Conservation (phyloP, 345 rosid genomes). For the Citrus unshiu region DNA sequence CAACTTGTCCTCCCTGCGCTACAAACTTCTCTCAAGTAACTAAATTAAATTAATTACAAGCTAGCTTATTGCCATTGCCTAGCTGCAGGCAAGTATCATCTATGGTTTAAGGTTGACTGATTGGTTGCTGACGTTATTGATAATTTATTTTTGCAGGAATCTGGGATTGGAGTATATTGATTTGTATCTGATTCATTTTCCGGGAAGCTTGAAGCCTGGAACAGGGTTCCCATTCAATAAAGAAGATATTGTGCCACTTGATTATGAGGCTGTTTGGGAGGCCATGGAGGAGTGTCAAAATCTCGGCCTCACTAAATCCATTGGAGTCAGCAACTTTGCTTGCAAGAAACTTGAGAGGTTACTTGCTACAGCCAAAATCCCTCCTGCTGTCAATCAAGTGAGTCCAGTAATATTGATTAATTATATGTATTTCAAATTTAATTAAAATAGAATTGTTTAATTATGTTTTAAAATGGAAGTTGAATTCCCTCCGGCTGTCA, state of each 20-base stretch:
- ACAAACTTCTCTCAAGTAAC: conserved; percentile 10
- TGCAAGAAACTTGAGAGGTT: conserved; percentile 32
- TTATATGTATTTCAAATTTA: too few relatives aligned
- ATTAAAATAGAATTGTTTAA: too few relatives aligned
- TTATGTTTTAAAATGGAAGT: too few relatives aligned
- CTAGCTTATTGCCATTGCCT: neutral
- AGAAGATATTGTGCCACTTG: conserved; percentile 15
- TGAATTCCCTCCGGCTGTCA: too few relatives aligned
- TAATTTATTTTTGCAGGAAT: conserved; percentile 15
- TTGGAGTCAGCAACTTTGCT: conserved; percentile 41
- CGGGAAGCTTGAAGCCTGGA: conserved; percentile 14
- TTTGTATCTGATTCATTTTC: conserved; percentile 32
- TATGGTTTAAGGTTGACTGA: neutral
- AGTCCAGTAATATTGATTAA: too few relatives aligned
- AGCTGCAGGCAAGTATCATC: neutral
- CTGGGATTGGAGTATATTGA: conserved; percentile 29
- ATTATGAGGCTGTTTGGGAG: conserved; percentile 30
- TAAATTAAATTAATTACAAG: neutral
- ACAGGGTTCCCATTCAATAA: neutral
- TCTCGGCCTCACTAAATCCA: conserved; percentile 31
- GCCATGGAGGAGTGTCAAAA: conserved; percentile 41
- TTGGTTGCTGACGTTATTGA: too few relatives aligned
- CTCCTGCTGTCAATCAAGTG: conserved; percentile 41
- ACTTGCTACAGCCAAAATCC: conserved; percentile 23
- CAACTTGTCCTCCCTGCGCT: conserved; percentile 16